phyloP scores from a whole-genome alignment of 2,329 filamentous ascomycete genomes.

The Cladosporium oxysporum region DNA sequence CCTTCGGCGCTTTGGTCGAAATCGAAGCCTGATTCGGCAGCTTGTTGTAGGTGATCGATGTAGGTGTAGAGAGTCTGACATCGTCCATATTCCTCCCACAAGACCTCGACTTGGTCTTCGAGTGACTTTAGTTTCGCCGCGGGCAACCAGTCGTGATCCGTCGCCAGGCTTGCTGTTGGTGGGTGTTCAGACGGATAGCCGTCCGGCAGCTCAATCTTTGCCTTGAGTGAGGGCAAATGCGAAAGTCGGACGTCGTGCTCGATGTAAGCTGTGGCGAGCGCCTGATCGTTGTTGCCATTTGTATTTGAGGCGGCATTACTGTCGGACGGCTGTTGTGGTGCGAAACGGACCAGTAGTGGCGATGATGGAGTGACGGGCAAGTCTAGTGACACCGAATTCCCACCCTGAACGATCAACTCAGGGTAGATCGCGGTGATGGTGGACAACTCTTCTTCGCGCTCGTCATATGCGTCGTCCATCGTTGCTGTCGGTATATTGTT shows the following conservation, averaged over 20 bases:
- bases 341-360: conserved; percentile 47
- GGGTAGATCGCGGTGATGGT: conserved; percentile 64
- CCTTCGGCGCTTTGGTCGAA: conserved; percentile 44
- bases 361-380: conserved; percentile 56
- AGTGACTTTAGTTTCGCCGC: conserved; percentile 47
- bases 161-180: conserved; percentile 52
- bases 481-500: not conserved
- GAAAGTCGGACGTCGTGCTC: conserved; percentile 51
- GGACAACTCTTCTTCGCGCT: conserved; percentile 60
- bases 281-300: conserved; percentile 9
- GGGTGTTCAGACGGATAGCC: conserved; percentile 58
- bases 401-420: conserved; percentile 55
- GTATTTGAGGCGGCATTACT: conserved; percentile 16
- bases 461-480: conserved; percentile 51
- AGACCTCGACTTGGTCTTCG: conserved; percentile 46
- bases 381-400: conserved; percentile 55
- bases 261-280: conserved; percentile 20
- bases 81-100: conserved; percentile 63
- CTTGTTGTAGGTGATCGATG: conserved; percentile 61
- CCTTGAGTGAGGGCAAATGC: conserved; percentile 57
- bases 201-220: conserved; percentile 55
- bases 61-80: conserved; percentile 61
- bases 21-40: conserved; percentile 57
- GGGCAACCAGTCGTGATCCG: conserved; percentile 57
- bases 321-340: conserved; percentile 23